Evolutionary conservation across 331 rosid species (phyloP).

Genomic region (Quercus phellos): DNA sequence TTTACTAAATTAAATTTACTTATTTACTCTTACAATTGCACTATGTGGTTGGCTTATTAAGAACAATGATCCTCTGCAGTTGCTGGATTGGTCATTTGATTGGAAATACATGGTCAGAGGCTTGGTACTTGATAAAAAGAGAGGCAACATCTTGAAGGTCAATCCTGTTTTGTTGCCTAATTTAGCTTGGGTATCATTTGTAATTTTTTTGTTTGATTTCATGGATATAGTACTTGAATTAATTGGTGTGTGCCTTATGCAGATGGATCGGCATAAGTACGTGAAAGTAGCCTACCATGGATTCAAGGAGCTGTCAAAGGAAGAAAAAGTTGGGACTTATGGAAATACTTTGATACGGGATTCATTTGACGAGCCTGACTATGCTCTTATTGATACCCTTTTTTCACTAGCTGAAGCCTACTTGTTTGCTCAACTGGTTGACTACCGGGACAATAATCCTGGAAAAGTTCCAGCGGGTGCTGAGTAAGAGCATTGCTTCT

Average conservation of each 20-base stretch:
- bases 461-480: conserved; percentile 51
- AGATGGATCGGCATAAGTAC: conserved; percentile 99
- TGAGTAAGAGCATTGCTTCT: conserved; percentile 54
- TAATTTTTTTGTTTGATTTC: conserved; percentile 7
- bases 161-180: conserved; percentile 3
- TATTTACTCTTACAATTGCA: not conserved
- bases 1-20: not conserved
- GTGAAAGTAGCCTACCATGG: conserved; percentile 99
- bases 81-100: conserved; percentile 82
- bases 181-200: not conserved
- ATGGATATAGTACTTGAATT: conserved; percentile 1
- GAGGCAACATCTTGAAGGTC: conserved; percentile 99
- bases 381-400: conserved; percentile 91
- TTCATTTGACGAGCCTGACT: conserved; percentile 94
- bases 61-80: conserved; percentile 43
- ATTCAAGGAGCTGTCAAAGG: conserved; percentile 85
- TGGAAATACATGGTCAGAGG: conserved; percentile 99
- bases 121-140: conserved; percentile 92
- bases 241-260: conserved; percentile 13
- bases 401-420: conserved; percentile 96
- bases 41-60: conserved; percentile 24
- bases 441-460: conserved; percentile 64
- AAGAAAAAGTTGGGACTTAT: conserved; percentile 83
- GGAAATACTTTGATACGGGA: conserved; percentile 81
- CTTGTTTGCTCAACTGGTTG: conserved; percentile 94